Conservation (phyloP, 495 filamentous ascomycete species). For the Amorphotheca resinae region DNA sequence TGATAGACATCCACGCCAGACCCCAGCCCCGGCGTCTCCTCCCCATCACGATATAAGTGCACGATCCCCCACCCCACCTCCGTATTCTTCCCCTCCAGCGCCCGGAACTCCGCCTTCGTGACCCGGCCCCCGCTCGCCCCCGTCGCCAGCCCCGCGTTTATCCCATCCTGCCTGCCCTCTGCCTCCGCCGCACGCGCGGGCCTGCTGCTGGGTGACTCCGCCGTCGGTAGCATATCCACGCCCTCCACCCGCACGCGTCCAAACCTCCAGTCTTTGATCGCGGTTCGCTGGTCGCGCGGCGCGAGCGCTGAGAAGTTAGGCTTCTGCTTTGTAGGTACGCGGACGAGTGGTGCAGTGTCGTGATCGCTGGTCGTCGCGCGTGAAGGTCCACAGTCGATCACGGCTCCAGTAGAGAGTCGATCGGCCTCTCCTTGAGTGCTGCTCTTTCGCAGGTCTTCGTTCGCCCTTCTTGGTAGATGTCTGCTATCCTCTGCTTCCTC, state of each 20-base stretch:
- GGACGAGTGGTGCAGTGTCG: background rate
- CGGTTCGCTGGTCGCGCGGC: slow-evolving; percentile 7
- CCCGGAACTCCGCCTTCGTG: slow-evolving; percentile 67
- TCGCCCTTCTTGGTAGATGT: slow-evolving; percentile 4
- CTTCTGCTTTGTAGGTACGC: background rate
- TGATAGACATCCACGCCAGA: slow-evolving; percentile 1
- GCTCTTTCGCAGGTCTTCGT: too few species aligned
- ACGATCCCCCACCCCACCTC: slow-evolving; percentile 89
- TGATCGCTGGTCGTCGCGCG: background rate
- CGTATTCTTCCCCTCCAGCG: slow-evolving; percentile 59
- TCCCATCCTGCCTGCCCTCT: slow-evolving; percentile 5
- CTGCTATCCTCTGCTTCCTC: slow-evolving; percentile 8
- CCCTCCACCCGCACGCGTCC: slow-evolving; percentile 50
- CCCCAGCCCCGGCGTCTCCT: slow-evolving; percentile 49
- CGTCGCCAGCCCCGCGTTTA: slow-evolving; percentile 8
- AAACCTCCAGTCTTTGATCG: slow-evolving; percentile 46
- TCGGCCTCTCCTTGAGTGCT: background rate
- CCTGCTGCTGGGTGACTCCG: background rate
- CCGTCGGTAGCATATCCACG: slow-evolving; percentile 43
- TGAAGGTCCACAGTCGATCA: slow-evolving; percentile 19
- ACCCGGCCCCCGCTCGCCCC: slow-evolving; percentile 9
- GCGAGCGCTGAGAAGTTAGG: slow-evolving; percentile 6
- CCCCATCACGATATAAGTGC: slow-evolving; percentile 78
- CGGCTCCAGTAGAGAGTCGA: slow-evolving; percentile 1
- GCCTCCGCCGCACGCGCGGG: too few species aligned